phyloP scores from a whole-genome alignment of 305 asterid species.

The Fraxinus latifolia region DNA sequence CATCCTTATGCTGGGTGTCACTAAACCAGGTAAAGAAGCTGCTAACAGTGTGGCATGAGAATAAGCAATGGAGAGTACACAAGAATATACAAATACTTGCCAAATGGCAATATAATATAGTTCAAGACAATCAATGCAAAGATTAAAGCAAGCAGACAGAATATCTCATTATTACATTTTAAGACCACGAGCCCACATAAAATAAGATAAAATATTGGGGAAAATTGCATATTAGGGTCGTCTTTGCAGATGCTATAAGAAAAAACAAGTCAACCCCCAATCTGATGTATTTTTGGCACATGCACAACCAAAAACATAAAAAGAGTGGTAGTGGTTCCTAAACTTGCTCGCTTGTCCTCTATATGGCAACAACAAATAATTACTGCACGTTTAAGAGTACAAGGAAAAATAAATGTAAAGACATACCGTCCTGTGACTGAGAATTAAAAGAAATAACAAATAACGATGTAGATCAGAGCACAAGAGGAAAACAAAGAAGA shows the following conservation, averaged over 20 bases:
- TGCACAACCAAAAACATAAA: background rate
- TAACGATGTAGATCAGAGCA: background rate
- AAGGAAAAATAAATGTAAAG: background rate
- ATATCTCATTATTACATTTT: background rate
- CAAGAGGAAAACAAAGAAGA: background rate
- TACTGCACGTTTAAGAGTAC: background rate
- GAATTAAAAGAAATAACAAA: background rate
- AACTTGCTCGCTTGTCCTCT: background rate
- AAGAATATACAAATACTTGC: background rate
- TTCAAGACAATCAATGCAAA: background rate
- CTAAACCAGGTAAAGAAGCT: slow-evolving; percentile 31
- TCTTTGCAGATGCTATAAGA: background rate
- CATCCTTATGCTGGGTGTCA: slow-evolving; percentile 7
- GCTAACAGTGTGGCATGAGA: background rate
- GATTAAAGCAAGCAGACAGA: background rate
- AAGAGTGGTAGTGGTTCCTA: background rate
- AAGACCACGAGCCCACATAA: background rate
- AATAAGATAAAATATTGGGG: background rate
- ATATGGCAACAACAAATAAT: background rate
- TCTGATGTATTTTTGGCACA: background rate
- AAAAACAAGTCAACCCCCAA: background rate
- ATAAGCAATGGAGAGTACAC: background rate
- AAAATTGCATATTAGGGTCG: background rate
- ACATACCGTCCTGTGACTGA: background rate
- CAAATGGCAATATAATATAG: background rate